Percentiles rank a stretch among this genome's conserved stretches.
Conservation (phyloP, 805 yeast genomes). For the Candida silvatica region DNA sequence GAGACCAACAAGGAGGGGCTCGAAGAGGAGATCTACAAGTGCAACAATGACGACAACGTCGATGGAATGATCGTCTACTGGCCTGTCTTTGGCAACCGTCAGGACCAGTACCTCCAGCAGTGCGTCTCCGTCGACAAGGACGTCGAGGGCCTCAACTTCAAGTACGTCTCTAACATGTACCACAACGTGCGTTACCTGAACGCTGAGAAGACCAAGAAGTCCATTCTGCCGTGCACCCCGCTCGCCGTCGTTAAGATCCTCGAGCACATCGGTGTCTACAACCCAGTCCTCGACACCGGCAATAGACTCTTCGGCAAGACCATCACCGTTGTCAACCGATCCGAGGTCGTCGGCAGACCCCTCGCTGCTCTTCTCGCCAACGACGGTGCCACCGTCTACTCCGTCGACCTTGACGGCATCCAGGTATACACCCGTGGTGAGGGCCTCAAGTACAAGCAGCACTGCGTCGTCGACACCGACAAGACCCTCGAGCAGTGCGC, state of each 20-base stretch:
- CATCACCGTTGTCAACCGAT: constrained; percentile 81
- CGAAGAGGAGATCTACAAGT: constrained; percentile 75
- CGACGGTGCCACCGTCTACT: constrained; percentile 94
- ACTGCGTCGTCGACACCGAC: constrained; percentile 58
- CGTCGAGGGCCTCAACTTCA: constrained; percentile 90
- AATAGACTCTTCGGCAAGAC: constrained; percentile 91
- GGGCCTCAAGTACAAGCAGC: constrained; percentile 73
- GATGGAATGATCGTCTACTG: constrained; percentile 96
- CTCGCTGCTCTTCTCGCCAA: constrained; percentile 92
- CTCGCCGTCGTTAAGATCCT: constrained; percentile 88
- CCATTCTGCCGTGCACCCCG: constrained; percentile 94
- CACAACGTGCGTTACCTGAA: constrained; percentile 87
- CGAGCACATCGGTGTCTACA: constrained; percentile 85
- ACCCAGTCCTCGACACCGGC: constrained; percentile 74
- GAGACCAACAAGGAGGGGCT: constrained; percentile 66
- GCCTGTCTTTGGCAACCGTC: constrained; percentile 93
- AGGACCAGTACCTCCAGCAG: constrained; percentile 94
- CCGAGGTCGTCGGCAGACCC: constrained; percentile 97
- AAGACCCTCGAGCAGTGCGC: constrained; percentile 58
- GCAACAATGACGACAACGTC: constrained; percentile 67
- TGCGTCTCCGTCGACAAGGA: constrained; percentile 87
- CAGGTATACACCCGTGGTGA: constrained; percentile 94
- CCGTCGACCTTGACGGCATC: constrained; percentile 79
- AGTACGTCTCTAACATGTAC: constrained; percentile 89
- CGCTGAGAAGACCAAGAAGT: constrained; percentile 53